Percentiles rank a stretch among this genome's conserved stretches.
phyloP scores from a whole-genome alignment of 345 rosid genomes.

The Citropsis articulata region DNA sequence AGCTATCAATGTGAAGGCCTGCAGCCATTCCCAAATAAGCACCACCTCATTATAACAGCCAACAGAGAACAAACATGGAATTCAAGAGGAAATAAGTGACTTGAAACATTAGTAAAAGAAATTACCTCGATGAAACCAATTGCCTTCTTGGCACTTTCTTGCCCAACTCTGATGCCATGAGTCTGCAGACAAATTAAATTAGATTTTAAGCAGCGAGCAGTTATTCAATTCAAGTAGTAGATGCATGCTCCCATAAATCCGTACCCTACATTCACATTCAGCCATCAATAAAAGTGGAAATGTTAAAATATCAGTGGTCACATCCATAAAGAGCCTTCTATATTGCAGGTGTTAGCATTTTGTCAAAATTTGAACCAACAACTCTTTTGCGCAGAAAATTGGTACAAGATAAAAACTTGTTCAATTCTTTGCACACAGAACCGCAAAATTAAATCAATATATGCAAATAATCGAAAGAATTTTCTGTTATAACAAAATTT shows the following conservation, averaged over 20 bases:
- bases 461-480: background rate
- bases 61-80: background rate
- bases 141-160: slow-evolving; percentile 68
- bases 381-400: background rate
- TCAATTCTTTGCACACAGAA: background rate
- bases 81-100: background rate
- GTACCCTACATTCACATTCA: background rate
- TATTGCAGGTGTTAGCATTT: background rate
- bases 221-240: background rate
- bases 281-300: background rate
- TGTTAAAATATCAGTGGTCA: background rate
- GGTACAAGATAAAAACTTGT: background rate
- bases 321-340: no score
- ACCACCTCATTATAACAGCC: background rate
- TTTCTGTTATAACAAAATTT: background rate
- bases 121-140: slow-evolving; percentile 77
- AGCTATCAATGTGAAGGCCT: slow-evolving; percentile 78
- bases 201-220: slow-evolving; percentile 10
- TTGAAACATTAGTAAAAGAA: background rate
- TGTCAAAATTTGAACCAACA: no score
- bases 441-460: background rate
- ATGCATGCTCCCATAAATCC: background rate
- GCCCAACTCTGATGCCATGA: slow-evolving; percentile 71
- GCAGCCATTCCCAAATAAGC: slow-evolving; percentile 16
- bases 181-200: slow-evolving; percentile 42